Conservation (phyloP, 352 stramenopile genomes). For the Globisporangium abappressorium region DNA sequence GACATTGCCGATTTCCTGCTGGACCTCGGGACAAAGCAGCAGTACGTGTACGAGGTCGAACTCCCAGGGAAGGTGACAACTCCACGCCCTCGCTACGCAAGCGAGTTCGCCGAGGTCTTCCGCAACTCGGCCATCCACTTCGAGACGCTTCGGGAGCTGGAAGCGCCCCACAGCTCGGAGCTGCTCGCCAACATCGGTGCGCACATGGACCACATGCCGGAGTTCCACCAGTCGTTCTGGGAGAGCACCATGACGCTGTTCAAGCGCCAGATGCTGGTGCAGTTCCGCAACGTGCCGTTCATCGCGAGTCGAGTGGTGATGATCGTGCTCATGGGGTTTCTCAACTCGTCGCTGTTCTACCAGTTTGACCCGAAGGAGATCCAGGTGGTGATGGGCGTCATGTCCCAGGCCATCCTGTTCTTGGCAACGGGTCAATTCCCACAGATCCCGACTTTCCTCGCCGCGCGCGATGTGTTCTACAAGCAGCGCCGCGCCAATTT, state of each 20-base stretch:
- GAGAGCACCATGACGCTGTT: constrained; percentile 23
- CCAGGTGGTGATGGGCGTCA: constrained; percentile 15
- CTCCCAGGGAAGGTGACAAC: background rate
- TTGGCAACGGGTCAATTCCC: constrained; percentile 17
- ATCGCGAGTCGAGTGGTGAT: constrained; percentile 14
- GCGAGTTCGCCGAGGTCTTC: constrained; percentile 38
- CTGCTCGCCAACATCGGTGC: constrained; percentile 20
- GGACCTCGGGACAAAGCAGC: constrained; percentile 18
- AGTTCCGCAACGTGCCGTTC: constrained; percentile 21
- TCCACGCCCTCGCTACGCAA: constrained; percentile 9
- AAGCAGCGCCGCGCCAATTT: constrained; percentile 21
- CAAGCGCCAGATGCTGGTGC: constrained; percentile 55
- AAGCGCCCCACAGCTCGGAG: constrained; percentile 16
- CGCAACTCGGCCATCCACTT: constrained; percentile 21
- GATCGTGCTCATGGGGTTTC: constrained; percentile 16
- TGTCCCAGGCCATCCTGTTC: constrained; percentile 18
- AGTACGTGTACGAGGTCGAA: constrained; percentile 15
- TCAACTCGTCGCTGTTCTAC: constrained; percentile 19
- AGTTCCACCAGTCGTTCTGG: constrained; percentile 32
- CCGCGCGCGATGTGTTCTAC: constrained; percentile 16
- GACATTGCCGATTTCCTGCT: constrained; percentile 21
- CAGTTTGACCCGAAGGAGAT: constrained; percentile 10
- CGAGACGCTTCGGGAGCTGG: constrained; percentile 17
- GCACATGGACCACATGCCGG: constrained; percentile 30
- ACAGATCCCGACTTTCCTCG: constrained; percentile 13